Evolutionary conservation across 202 grass and related monocot species (phyloP), one percentile per base, ranked within the genome.

Genomic region (Zizania palustris): DNA sequence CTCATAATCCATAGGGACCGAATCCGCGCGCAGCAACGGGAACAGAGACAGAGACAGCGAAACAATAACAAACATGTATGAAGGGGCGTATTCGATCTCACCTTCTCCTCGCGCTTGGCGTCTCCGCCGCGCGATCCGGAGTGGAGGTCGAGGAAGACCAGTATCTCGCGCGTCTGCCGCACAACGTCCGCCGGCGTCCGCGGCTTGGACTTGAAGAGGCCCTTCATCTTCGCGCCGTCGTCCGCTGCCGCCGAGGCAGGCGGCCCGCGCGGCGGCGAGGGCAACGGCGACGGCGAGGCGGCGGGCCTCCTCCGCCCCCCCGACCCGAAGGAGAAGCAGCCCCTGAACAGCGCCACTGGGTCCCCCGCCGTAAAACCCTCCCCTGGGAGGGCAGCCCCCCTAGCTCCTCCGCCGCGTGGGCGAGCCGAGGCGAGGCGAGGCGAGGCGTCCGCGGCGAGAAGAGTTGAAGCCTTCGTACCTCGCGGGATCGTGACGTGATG

Each of bases 151-250:
- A 93, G 33, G 39, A 82, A 80, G 64, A 91, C 48, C 34, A 97
- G 85, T 37, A 90, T 79, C 60, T 97, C 88, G 35, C 93, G 83
- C 66, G 90, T 97, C 74, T 93, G 90, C 66, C 90, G 83, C 22
- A 93, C 93, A 33, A 97, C 83, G 45, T 97, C 88, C 2, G 90
- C 83, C 36, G 93, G 85, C 69, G 90, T 88, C 84, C 88, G 83
- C 56, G 88, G 93, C 88, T 91, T 97, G 3, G 93, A 88, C 85
- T 90, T 97, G 85, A 97, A 97, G 67, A 97, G 83, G 33, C 87
- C 90, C 90, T 90, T 93, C 93, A 90, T 93, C 82, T 90, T 85
- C 40, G 71, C 86, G 55, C 19, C 86, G 71, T 79, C 86, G 55
- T 84, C 86, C 19, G 59, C 65, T 16, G 75, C 67, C 37, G 77